Base-by-base conservation (phyloP, 2,329 filamentous ascomycete species). In the Arthrobotrys conoides region DNA sequence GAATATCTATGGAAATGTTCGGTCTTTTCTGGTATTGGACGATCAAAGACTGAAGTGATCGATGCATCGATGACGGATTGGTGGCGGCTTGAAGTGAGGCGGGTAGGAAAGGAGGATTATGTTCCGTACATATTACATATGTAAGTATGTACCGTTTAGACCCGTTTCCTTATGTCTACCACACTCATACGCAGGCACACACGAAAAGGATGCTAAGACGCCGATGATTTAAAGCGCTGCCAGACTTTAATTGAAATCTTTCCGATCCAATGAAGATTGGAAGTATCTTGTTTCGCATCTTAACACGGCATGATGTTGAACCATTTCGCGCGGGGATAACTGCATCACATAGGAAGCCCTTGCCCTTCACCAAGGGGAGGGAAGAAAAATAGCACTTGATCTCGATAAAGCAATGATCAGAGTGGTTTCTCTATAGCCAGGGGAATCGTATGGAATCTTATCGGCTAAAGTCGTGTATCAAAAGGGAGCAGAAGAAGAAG, bases 1-100 rank as follows among this genome's bases (percentile, higher is more conserved):
- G 36, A 63, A 46, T 16, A 48, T n/a, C 5, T 57, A 9, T 57
- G 51, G 65, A 48, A 53, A 69, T 69, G 48, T 68, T 68, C 64
- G 64, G 64, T 68, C 20, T 18, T 14, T 38, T 67, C 9, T 36
- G 30, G 46, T 14, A 59, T 59, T 27, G 57, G 57, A 38, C 36
- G 57, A 6, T 22, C 38, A n/a, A 59, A 59, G 53, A 30, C 53
- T 38, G 53, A 61, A 27, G 44, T 20, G 57, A 61, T 61, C 57
- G 57, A 61, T 8, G 5, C 10, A 61, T 61, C 57, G 57, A 61
- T 27, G 51, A 33, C 57, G 8, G n/a, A n/a, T n/a, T n/a, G n/a
- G 30, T 16, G 53, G 57, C 41, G 57, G 57, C 36, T 61, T 24
- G 36, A 61, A 44, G 22, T 18, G 53, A 61, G 57, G 57, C 36